phyloP scores from a whole-genome alignment of 768 basidiomycete species.

The Boletus fagicola region DNA sequence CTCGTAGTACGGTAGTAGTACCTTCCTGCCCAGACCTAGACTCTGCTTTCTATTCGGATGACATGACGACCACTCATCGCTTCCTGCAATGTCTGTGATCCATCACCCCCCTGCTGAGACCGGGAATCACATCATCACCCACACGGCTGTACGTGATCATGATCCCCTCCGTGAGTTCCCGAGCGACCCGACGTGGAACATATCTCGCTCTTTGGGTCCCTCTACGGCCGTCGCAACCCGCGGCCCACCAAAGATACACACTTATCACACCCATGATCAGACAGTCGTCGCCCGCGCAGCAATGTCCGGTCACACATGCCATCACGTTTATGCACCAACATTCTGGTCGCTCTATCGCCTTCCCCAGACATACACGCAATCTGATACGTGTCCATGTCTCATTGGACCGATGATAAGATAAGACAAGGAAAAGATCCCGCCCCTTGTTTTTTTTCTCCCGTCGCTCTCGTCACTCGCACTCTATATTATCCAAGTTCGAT shows the following conservation, averaged over 20 bases:
- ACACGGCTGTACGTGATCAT: constrained; percentile 25
- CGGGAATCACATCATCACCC: constrained; percentile 14
- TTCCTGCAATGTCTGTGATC: constrained; percentile 3
- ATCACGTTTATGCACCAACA: constrained; percentile 4
- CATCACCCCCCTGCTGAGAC: constrained; percentile 3
- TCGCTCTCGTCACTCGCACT: constrained; percentile 15
- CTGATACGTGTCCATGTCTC: constrained; percentile 22
- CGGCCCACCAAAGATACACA: constrained; percentile 7
- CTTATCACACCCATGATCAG: constrained; percentile 6
- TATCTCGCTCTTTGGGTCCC: constrained; percentile 20
- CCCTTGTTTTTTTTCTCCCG: constrained; percentile 14
- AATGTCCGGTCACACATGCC: constrained; percentile 7
- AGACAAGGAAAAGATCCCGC: constrained; percentile 18
- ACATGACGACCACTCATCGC: constrained; percentile 7
- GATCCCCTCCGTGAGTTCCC: constrained; percentile 12
- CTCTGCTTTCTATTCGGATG: neutral
- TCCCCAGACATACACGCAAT: constrained; percentile 10
- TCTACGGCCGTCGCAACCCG: constrained; percentile 22
- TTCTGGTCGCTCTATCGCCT: constrained; percentile 22
- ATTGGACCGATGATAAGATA: constrained; percentile 33
- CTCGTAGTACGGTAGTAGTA: no score
- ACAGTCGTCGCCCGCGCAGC: constrained; percentile 8
- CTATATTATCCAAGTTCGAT: constrained; percentile 1
- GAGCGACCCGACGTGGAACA: constrained; percentile 17
- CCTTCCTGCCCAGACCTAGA: neutral